Conservation (phyloP, 192 early-diverging fungal species). For the Mortierella claussenii region DNA sequence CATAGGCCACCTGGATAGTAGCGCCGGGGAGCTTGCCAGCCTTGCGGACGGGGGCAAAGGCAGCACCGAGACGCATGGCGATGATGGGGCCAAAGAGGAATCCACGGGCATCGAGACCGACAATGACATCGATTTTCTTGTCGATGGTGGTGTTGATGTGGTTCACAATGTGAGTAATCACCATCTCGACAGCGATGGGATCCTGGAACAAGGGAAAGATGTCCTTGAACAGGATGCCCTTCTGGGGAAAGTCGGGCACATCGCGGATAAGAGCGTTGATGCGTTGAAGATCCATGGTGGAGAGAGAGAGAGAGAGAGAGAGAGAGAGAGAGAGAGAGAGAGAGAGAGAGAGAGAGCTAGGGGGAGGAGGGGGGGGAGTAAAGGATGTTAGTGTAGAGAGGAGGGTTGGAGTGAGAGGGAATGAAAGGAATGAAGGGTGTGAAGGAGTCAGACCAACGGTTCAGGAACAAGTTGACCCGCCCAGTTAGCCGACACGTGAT, state of each 20-base stretch:
- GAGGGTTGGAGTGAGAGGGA: background rate
- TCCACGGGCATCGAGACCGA: constrained; percentile 97
- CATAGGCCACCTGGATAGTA: constrained; percentile 75
- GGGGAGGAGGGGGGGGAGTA: too few relatives aligned
- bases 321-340: background rate
- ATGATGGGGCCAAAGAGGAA: constrained; percentile 96
- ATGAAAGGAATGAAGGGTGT: background rate
- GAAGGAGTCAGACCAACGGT: background rate
- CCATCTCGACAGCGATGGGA: constrained; percentile 90
- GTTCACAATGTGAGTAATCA: constrained; percentile 88
- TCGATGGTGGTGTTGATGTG: constrained; percentile 71
- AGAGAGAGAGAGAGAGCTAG: background rate
- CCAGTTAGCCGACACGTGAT: background rate
- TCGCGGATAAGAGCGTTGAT: constrained; percentile 53
- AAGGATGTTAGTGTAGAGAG: too few relatives aligned
- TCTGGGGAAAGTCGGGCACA: constrained; percentile 50
- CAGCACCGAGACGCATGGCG: constrained; percentile 85
- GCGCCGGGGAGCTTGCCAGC: constrained; percentile 94
- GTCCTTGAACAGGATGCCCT: constrained; percentile 97
- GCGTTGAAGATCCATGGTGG: constrained; percentile 45
- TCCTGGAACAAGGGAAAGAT: constrained; percentile 98
- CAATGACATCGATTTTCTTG: constrained; percentile 87
- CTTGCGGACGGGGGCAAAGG: constrained; percentile 97
- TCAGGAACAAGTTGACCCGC: background rate
- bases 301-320: background rate